Percentiles rank a stretch among this genome's conserved stretches.
Evolutionary conservation across 768 basidiomycete genomes (phyloP).

Genomic region (Termitomyces sp.): DNA sequence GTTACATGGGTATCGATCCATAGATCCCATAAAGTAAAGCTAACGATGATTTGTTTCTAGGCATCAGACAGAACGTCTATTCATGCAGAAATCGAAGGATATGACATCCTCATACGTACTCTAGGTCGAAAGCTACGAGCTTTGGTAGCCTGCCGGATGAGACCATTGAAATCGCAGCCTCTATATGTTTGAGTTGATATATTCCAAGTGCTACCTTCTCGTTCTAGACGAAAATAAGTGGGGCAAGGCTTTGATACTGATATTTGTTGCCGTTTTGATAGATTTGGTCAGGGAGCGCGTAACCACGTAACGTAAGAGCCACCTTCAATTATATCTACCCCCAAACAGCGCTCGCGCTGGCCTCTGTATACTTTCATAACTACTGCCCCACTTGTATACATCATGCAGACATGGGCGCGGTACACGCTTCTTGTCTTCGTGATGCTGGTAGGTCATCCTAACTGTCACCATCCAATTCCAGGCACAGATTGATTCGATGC

Average conservation of each 20-base stretch:
- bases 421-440: constrained; percentile 14
- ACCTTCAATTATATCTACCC: background rate
- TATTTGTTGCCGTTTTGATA: background rate
- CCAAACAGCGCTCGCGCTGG: background rate
- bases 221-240: background rate
- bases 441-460: constrained; percentile 13
- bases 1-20: constrained; percentile 82
- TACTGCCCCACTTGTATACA: background rate
- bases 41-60: constrained; percentile 21
- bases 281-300: background rate
- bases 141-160: constrained; percentile 32
- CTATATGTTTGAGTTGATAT: background rate
- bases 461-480: background rate
- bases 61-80: background rate
- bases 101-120: constrained; percentile 38
- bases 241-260: background rate
- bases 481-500: background rate
- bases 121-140: constrained; percentile 77
- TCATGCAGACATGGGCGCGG: constrained; percentile 17
- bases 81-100: background rate
- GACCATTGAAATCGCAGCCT: background rate
- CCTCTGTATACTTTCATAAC: background rate
- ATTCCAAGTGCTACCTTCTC: background rate
- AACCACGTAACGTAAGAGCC: background rate
- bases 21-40: constrained; percentile 83